A percentile compares a stretch with the other conserved stretches of the same genome.
Evolutionary conservation across 202 grass and related monocot species (phyloP).

Genomic region (Hordeum pubiflorum): DNA sequence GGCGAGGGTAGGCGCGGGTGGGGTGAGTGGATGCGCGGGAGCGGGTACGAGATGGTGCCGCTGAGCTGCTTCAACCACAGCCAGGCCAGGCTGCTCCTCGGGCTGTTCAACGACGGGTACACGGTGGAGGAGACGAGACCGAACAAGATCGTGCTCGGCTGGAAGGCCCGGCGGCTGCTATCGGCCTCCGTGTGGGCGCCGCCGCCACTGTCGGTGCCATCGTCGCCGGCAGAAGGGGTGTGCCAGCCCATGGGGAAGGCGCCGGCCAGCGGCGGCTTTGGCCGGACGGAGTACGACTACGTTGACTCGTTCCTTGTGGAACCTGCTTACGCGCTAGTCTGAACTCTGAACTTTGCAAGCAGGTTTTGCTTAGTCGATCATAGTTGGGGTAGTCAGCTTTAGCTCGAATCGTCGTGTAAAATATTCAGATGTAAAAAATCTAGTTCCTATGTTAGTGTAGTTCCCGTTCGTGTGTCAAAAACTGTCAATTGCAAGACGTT

Average conservation of each 20-base stretch:
- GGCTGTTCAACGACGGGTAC: slow-evolving; percentile 64
- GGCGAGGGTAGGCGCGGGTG: slow-evolving; percentile 29
- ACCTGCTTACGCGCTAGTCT: slow-evolving; percentile 38
- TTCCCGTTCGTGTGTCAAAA: not conserved
- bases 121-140: slow-evolving; percentile 45
- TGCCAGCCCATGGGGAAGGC: slow-evolving; percentile 29
- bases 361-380: not conserved
- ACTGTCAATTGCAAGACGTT: not conserved
- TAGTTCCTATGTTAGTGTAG: not conserved
- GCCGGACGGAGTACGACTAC: slow-evolving; percentile 32
- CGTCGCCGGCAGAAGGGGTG: slow-evolving; percentile 15
- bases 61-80: slow-evolving; percentile 74
- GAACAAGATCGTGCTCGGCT: slow-evolving; percentile 59
- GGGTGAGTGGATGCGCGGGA: slow-evolving; percentile 54
- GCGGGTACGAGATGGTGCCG: slow-evolving; percentile 31
- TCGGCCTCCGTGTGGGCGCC: slow-evolving; percentile 60
- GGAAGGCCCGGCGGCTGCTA: slow-evolving; percentile 48
- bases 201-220: slow-evolving; percentile 22
- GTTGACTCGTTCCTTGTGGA: slow-evolving; percentile 44
- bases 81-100: slow-evolving; percentile 61
- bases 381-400: not conserved
- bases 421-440: slow-evolving; percentile 13
- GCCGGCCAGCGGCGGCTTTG: slow-evolving; percentile 9
- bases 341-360: not conserved
- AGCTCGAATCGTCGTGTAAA: not conserved